These are phyloP conservation scores for Medicago arabica DNA, from an alignment of 306 rosid species.

Conservation along the genomic window DNA sequence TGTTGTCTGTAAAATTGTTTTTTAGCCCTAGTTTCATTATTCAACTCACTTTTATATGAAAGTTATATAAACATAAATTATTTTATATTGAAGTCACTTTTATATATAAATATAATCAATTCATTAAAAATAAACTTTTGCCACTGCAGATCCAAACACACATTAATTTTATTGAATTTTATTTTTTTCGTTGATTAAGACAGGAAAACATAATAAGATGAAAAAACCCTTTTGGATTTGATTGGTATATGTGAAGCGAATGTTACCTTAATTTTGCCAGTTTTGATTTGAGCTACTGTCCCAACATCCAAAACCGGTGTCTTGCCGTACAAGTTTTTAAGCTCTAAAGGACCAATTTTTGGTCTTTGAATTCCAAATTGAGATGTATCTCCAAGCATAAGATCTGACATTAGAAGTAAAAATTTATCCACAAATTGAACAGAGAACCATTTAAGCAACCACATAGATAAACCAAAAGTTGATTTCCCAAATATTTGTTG, in stretches of 20 bases:
- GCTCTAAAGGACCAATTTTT: constrained; percentile 79
- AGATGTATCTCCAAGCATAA: constrained; percentile 91
- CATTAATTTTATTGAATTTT: too few species aligned
- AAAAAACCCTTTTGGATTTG: neutral
- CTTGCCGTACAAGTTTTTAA: constrained; percentile 76
- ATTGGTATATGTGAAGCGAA: neutral
- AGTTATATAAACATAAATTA: too few species aligned
- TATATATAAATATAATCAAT: too few species aligned
- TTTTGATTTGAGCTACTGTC: constrained; percentile 74
- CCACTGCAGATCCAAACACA: too few species aligned
- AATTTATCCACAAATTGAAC: constrained; percentile 76
- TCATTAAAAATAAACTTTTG: too few species aligned
- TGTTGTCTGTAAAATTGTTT: too few species aligned
- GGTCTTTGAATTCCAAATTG: constrained; percentile 80
- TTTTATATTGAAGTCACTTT: too few species aligned
- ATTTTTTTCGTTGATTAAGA: neutral
- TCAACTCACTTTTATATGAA: too few species aligned
- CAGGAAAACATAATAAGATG: neutral
- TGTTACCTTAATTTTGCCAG: constrained; percentile 79
- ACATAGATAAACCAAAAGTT: constrained; percentile 92
- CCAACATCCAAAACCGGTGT: constrained; percentile 98
- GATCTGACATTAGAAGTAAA: constrained; percentile 71
- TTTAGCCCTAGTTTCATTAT: too few species aligned
- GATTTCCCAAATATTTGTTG: constrained; percentile 93
- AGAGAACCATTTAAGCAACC: constrained; percentile 86